Base-by-base conservation (phyloP, 2,329 filamentous ascomycete species). In the Arthrobotrys megalospora region DNA sequence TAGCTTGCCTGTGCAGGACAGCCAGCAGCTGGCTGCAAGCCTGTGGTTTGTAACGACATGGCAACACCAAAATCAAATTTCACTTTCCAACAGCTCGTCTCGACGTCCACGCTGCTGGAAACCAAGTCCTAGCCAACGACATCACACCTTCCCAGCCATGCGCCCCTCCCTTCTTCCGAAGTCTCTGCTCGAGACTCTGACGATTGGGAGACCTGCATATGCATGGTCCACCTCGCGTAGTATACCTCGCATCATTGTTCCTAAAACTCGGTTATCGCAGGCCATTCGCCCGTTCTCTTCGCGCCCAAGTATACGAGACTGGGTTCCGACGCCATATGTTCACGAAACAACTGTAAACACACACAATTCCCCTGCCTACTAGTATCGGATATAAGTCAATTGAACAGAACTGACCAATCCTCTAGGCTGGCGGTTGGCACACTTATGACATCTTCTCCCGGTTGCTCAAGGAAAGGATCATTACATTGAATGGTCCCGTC, bases 401-500 rank as follows among this genome's bases (percentile, higher is more conserved):
- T 21, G 34, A 16, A 48, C 10, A 1, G n/a, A 43, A 41, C 68
- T 72, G 36, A 72, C 60, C 48, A 65, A 65, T 65, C 34, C 36
- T 52, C 12, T 24, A 71, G 68, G 75, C 75, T 55, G 75, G 75
- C 50, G 75, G 75, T 36, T 78, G 75, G 72, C 75, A 78, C 52
- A 78, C 75, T 16, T 78, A 82, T 73, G 81, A 82, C 28, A 82
- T 82, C 62, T 82, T 82, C 58, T 82, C 81, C 38, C 81, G 81
- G 16, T 79, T 82, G 16, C 80, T 82, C 58, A 82, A 82, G 72
- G 95, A 98, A 87, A 93, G 95, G 80, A 98, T 98, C 82, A 89
- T 99, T 83, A 97, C 93, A 83, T 89, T 98, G 41, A 97, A 97
- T 83, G 95, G 95, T 82, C 88, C 92, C 83, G 94, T 98, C 73